Percentiles rank a stretch among this genome's conserved stretches.
These are phyloP conservation scores for Catunica adiposa DNA, from an alignment of 2,329 filamentous ascomycete genomes.

Conservation along the genomic window DNA sequence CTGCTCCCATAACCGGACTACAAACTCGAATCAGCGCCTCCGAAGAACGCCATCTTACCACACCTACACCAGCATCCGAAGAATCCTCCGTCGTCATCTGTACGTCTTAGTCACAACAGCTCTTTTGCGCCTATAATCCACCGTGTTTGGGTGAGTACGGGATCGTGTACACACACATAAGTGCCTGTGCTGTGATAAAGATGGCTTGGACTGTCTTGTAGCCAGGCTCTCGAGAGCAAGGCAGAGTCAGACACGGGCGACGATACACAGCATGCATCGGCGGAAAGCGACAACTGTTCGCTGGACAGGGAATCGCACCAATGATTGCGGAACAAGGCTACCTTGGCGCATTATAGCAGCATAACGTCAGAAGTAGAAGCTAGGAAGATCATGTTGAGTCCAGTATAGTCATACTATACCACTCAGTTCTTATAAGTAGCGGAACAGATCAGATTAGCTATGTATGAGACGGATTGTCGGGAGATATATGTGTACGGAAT, in stretches of 20 bases:
- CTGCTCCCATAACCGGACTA: background rate
- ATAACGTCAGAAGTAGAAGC: background rate
- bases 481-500: background rate
- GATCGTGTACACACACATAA: constrained; percentile 1
- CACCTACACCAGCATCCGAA: background rate
- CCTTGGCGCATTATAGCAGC: background rate
- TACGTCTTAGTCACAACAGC: background rate
- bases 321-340: background rate
- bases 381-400: background rate
- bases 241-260: background rate
- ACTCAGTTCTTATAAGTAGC: background rate
- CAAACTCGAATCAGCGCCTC: background rate
- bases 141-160: constrained; percentile 1
- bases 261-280: background rate
- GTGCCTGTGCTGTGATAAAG: background rate
- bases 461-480: background rate
- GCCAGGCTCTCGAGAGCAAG: background rate
- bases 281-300: background rate
- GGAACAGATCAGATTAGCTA: background rate
- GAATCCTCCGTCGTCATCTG: background rate
- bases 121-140: background rate
- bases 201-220: background rate
- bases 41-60: background rate
- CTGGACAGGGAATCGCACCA: background rate
- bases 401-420: background rate